Conservation (phyloP, 192 early-diverging fungal genomes). For the Linnemannia schmuckeri region DNA sequence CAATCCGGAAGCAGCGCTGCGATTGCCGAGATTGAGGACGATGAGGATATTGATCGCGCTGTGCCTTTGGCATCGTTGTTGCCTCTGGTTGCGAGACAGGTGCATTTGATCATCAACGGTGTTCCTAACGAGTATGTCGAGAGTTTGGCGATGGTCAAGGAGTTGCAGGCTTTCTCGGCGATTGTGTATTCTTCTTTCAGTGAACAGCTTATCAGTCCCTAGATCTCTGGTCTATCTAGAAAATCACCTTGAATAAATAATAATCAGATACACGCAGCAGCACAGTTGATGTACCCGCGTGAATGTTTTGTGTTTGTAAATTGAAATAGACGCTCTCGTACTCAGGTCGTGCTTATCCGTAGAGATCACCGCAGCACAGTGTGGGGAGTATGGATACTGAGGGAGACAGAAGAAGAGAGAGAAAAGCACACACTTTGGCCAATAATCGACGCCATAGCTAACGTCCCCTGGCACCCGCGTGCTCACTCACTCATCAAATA, state of each 20-base stretch:
- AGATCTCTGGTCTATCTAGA: neutral
- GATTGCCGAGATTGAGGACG: slow-evolving; percentile 72
- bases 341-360: neutral
- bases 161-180: slow-evolving; percentile 83
- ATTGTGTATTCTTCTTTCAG: slow-evolving; percentile 81
- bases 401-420: neutral
- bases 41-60: slow-evolving; percentile 47
- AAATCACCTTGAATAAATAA: neutral
- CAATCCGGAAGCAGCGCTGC: neutral
- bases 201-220: slow-evolving; percentile 21
- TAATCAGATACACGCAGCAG: neutral
- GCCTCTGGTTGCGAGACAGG: slow-evolving; percentile 76
- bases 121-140: slow-evolving; percentile 82
- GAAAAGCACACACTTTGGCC: neutral
- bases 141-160: slow-evolving; percentile 75
- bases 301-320: neutral
- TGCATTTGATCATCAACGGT: slow-evolving; percentile 79
- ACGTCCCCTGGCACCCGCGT: neutral
- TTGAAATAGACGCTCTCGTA: neutral
- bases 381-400: neutral
- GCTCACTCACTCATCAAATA: neutral
- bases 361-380: neutral
- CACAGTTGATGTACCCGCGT: neutral
- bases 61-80: slow-evolving; percentile 74
- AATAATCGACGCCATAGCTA: neutral